Percentiles rank a stretch among this genome's conserved stretches.
Evolutionary conservation across 257 asterid species (phyloP).

Genomic region (Solanum sitiens): DNA sequence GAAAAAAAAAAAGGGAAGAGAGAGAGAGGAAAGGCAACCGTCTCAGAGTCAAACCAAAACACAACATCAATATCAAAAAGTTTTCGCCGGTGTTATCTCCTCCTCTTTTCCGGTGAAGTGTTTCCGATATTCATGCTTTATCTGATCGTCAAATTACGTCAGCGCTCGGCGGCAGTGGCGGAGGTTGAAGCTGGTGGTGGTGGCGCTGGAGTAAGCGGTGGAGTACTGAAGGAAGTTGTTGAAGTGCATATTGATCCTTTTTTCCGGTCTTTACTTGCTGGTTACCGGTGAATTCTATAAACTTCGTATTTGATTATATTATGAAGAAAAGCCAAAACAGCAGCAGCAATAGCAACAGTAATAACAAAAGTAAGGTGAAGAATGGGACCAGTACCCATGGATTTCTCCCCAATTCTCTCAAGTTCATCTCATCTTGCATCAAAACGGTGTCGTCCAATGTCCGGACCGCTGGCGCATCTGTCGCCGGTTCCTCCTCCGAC

Average conservation of each 20-base stretch:
- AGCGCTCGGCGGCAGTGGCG: slow-evolving; percentile 15
- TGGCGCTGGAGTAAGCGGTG: slow-evolving; percentile 7
- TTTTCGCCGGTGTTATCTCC: slow-evolving; percentile 7
- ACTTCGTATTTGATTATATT: slow-evolving; percentile 10
- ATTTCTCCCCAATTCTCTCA: slow-evolving; percentile 31
- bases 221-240: not conserved
- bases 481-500: slow-evolving; percentile 28
- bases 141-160: slow-evolving; percentile 15
- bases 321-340: slow-evolving; percentile 32
- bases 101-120: not conserved
- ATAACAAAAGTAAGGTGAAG: slow-evolving; percentile 6
- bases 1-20: not conserved
- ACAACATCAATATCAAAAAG: not conserved
- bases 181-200: not conserved
- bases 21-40: slow-evolving; percentile 10
- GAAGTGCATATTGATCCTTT: not conserved
- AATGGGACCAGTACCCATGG: slow-evolving; percentile 23
- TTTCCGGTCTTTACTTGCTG: slow-evolving; percentile 6
- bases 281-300: not conserved
- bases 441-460: slow-evolving; percentile 42
- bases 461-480: slow-evolving; percentile 35
- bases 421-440: slow-evolving; percentile 41
- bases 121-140: slow-evolving; percentile 14
- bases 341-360: slow-evolving; percentile 3
- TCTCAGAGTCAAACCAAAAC: slow-evolving; percentile 29